Evolutionary conservation across 257 asterid species (phyloP), one percentile per base, ranked within the genome.

Genomic region (Paraleonurus japonicus): DNA sequence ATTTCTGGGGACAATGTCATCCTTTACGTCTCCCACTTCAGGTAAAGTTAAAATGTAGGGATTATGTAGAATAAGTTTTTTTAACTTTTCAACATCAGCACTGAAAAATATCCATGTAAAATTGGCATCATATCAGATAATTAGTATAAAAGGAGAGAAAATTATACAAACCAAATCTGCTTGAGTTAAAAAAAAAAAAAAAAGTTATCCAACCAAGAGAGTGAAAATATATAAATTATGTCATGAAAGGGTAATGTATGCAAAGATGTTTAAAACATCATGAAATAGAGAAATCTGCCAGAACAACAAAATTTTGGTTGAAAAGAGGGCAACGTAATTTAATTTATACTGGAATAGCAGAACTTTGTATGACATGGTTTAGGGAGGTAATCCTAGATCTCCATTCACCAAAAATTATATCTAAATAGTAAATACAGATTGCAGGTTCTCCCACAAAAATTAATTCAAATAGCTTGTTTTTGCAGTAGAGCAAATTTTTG

Each of bases 81-180:
- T 95, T 85, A 95, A 88, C 88, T 89, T 95, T 73, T 95, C 99
- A 53, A 95, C 96, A 59, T 92, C 97, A 73, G 75, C 85, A 81
- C 99, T 95, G 96, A 81, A 81, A 32, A 62, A 57, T 24, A 77
- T 65, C 27, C 62, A 84, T 64, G 67, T 16, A 53, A 76, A 13
- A 61, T 26, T 23, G 41, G 67, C 65, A 67, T 79, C 16, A 72
- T 72, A 66, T 16, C 24, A 11, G 8, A 65, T 37, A 32, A 28
- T 27, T 10, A 32, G 5, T 35, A 20, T 27, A 70, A 19, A 70
- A 41, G 43, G 23, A 15, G 35, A 59, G 32, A 32, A 19, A 19
- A 60, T 7, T 24, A 11, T 22, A n/a, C 11, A 37, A 66, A 76
- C 16, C 47, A 65, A 61, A 28, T 33, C n/a, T 37, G 3, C 58